Evolutionary conservation across 2,329 filamentous ascomycete species (phyloP), one percentile per base, ranked within the genome.

Genomic region (Curvularia hawaiiensis): DNA sequence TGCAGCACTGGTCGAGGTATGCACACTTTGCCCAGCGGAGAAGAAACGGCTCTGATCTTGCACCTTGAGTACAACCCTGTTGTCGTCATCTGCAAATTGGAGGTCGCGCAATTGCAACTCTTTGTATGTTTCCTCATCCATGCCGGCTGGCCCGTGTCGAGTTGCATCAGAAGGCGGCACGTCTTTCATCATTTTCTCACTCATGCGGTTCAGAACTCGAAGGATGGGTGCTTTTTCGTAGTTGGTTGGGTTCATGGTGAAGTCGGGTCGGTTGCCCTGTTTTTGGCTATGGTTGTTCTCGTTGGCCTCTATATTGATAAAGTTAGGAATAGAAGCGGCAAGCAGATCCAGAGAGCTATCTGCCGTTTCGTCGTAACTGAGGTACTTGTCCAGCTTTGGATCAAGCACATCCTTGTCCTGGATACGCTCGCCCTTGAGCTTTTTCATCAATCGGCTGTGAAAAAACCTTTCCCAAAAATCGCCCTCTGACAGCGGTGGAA

Each of bases 381-480:
- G 84, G 73, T 97, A 97, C 64, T 89, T 89, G 76, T 98, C 95
- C 60, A 98, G 88, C 9, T 95, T 82, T 18, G 86, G 83, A 76
- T 98, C 92, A 9, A 85, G 85, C 16, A 87, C 81, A 74, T 97
- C 94, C 4, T 84, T 84, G 9, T 94, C 91, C 0, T 86, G 86
- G 44, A 96, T 87, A 51, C 91, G 90, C 77, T 98, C 92, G 38
- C 96, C 95, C 56, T 93, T 91, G 54, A 99, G 80, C 72, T 92
- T 94, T 78, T 97, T 97, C 64, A 92, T 92, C 9, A 99, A 80
- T 55, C 90, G 86, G 75, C 92, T 97, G 60, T 93, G 86, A 75
- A 99, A 98, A 78, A 99, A 99, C 14, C 91, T 85, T 6, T 90
- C 90, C 93, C 94, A 99, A 73, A 99, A 99, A 49, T 91, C 87